Evolutionary conservation across 129 eudicot species (phyloP).

Genomic region (Oenanthe sinensis): DNA sequence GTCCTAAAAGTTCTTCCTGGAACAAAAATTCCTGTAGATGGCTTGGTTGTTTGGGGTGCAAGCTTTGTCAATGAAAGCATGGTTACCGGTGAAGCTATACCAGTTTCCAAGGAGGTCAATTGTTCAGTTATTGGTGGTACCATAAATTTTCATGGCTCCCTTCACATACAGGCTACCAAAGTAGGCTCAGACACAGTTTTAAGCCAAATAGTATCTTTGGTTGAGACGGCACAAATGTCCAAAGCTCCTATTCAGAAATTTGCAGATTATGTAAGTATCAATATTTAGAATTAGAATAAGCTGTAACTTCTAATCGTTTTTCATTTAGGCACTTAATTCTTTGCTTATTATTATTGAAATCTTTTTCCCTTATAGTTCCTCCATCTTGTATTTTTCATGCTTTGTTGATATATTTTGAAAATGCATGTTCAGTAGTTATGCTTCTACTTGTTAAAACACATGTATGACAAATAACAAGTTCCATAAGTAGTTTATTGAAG

Average conservation of each 20-base stretch:
- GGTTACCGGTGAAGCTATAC: constrained; percentile 98
- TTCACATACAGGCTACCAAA: constrained; percentile 80
- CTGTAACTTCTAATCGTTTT: not conserved
- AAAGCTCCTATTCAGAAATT: constrained; percentile 97
- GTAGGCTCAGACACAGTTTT: constrained; percentile 87
- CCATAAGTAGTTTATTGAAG: not conserved
- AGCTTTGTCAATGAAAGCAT: constrained; percentile 94
- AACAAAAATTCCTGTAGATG: constrained; percentile 85
- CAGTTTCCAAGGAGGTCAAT: constrained; percentile 68
- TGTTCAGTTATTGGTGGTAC: constrained; percentile 85
- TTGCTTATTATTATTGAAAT: not conserved
- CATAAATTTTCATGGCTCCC: constrained; percentile 80
- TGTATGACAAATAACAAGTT: not conserved
- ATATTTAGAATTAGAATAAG: not conserved
- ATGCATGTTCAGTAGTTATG: not conserved
- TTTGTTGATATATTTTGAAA: not conserved
- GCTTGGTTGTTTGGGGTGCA: constrained; percentile 82
- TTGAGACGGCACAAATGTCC: constrained; percentile 98
- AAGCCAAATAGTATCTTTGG: constrained; percentile 90
- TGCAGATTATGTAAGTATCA: constrained; percentile 75
- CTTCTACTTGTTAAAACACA: not conserved
- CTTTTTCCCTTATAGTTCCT: not conserved
- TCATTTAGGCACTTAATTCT: not conserved
- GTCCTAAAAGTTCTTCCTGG: constrained; percentile 87
- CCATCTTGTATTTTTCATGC: not conserved